Conservation (phyloP, 2,329 filamentous ascomycete species). For the Sclerotinia sclerotiorum region DNA sequence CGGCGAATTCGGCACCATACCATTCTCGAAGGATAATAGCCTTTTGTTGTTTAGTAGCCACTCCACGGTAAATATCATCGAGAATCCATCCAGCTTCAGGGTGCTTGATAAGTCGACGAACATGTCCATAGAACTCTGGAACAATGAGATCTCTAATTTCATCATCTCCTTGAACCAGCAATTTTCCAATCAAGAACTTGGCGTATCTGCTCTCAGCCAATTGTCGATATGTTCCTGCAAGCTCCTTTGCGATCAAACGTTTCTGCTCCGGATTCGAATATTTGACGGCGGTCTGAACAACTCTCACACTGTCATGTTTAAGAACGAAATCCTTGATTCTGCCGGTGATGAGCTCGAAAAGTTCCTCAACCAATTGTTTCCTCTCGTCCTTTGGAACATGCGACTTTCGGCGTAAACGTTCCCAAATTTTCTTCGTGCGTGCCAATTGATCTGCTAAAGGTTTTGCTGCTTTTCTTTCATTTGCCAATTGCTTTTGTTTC, state of each 20-base stretch:
- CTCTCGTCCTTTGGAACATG: constrained; percentile 89
- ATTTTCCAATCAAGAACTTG: constrained; percentile 94
- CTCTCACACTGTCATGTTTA: constrained; percentile 96
- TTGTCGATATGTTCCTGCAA: constrained; percentile 79
- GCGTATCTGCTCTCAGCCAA: constrained; percentile 94
- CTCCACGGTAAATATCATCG: constrained; percentile 90
- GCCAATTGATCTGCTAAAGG: constrained; percentile 87
- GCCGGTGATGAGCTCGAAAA: constrained; percentile 88
- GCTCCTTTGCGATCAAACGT: constrained; percentile 80
- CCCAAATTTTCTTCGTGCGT: constrained; percentile 95
- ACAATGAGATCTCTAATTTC: constrained; percentile 87
- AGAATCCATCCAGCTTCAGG: constrained; percentile 96
- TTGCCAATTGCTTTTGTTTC: constrained; percentile 85
- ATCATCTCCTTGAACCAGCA: constrained; percentile 86
- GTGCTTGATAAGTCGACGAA: constrained; percentile 92
- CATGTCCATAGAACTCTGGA: constrained; percentile 91
- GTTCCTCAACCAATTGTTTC: constrained; percentile 80
- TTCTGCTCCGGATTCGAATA: constrained; percentile 85
- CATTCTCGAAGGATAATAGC: constrained; percentile 84
- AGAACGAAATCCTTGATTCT: constrained; percentile 93
- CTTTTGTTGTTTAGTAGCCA: constrained; percentile 84
- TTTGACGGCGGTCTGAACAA: constrained; percentile 95
- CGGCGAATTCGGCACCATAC: constrained; percentile 91
- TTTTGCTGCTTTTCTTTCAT: constrained; percentile 88
- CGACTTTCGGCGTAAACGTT: constrained; percentile 86